Evolutionary conservation across 805 yeast genomes (phyloP).

Genomic region (Barnettozyma sucrosica): DNA sequence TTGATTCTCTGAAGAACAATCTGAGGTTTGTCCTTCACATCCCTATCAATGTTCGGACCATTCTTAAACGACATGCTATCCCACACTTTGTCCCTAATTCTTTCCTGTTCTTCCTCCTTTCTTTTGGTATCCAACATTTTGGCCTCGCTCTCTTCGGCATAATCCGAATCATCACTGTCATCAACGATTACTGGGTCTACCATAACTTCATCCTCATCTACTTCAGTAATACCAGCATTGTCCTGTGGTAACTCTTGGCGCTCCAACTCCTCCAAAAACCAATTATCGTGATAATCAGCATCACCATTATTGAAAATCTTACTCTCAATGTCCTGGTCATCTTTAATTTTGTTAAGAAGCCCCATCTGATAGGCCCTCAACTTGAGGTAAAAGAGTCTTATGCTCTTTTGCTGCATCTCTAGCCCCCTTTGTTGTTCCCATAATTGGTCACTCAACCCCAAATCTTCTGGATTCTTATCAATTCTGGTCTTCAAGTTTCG

Average conservation of each 20-base stretch:
- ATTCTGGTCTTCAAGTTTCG: background rate
- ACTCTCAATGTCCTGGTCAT: conserved; percentile 1
- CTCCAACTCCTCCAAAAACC: conserved; percentile 6
- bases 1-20: background rate
- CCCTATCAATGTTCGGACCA: background rate
- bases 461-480: background rate
- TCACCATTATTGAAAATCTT: background rate
- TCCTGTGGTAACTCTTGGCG: background rate
- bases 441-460: background rate
- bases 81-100: background rate
- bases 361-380: background rate
- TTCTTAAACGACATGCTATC: background rate
- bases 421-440: background rate
- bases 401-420: background rate
- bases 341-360: background rate
- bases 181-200: background rate
- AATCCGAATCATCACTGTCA: background rate
- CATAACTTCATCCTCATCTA: background rate
- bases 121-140: background rate
- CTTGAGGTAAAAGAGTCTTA: conserved; percentile 1
- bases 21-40: background rate
- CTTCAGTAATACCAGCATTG: background rate
- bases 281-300: conserved; percentile 6
- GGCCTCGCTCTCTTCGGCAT: background rate
- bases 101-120: background rate